Evolutionary conservation across 805 yeast genomes (phyloP).

Genomic region (Ogataea dorogensis): DNA sequence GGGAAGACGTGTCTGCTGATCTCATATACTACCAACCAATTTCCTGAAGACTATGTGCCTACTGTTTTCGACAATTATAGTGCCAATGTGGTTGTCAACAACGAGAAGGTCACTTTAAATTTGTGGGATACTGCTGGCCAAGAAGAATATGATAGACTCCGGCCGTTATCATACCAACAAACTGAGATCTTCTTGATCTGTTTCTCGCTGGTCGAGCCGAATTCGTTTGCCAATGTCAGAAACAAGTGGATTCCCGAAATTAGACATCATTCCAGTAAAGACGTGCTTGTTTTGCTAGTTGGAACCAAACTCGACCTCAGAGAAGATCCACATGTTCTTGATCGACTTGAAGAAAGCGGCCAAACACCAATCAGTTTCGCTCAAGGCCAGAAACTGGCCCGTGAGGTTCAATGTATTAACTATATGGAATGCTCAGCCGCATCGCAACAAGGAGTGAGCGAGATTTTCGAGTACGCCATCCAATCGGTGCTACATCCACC

Average conservation of each 20-base stretch:
- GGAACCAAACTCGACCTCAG: conserved; percentile 90
- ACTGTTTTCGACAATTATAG: conserved; percentile 93
- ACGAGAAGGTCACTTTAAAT: conserved; percentile 79
- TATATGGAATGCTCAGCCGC: conserved; percentile 91
- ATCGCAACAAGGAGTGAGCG: conserved; percentile 81
- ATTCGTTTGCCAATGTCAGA: conserved; percentile 75
- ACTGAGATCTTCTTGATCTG: conserved; percentile 86
- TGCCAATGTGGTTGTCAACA: conserved; percentile 79
- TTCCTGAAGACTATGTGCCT: conserved; percentile 91
- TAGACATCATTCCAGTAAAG: conserved; percentile 75
- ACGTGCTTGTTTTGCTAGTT: conserved; percentile 65
- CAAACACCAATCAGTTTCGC: conserved; percentile 57
- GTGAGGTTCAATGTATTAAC: conserved; percentile 67
- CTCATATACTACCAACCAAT: conserved; percentile 87
- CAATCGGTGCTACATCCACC: conserved; percentile 62
- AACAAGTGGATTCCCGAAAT: conserved; percentile 88
- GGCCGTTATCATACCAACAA: conserved; percentile 90
- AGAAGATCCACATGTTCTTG: conserved; percentile 74
- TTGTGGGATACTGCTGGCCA: conserved; percentile 98
- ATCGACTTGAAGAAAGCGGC: conserved; percentile 61
- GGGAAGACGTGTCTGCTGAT: conserved; percentile 90
- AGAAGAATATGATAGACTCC: conserved; percentile 82
- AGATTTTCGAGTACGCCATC: conserved; percentile 81
- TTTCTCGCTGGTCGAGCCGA: conserved; percentile 79
- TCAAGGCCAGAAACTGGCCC: conserved; percentile 67